phyloP scores from a whole-genome alignment of 78 protist genomes.

The Dictyostelium firmibasis region DNA sequence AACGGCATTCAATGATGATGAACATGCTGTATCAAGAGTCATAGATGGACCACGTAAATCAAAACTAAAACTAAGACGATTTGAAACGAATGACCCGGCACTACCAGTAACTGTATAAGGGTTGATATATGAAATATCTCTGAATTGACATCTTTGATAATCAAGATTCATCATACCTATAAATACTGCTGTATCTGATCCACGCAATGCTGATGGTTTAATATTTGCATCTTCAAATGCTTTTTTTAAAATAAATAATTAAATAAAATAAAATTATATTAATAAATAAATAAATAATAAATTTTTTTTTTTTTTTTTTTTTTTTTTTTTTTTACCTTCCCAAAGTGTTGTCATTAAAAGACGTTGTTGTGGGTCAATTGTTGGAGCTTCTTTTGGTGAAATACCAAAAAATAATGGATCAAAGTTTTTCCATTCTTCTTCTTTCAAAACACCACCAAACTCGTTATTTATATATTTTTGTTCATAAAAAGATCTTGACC shows the following conservation, averaged over 20 bases:
- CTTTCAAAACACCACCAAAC: slow-evolving; percentile 55
- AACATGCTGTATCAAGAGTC: slow-evolving; percentile 94
- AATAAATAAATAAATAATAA: too few relatives aligned
- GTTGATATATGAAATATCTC: neutral
- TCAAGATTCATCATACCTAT: slow-evolving; percentile 60
- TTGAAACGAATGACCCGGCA: slow-evolving; percentile 62
- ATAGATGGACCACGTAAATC: slow-evolving; percentile 91
- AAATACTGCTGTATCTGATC: slow-evolving; percentile 72
- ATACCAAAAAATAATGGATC: slow-evolving; percentile 78
- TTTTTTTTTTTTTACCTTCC: slow-evolving; percentile 8
- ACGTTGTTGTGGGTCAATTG: slow-evolving; percentile 90
- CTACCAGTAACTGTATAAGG: slow-evolving; percentile 67
- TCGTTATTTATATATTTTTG: slow-evolving; percentile 48
- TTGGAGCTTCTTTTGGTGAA: slow-evolving; percentile 76
- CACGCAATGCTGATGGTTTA: slow-evolving; percentile 38
- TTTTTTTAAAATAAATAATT: neutral
- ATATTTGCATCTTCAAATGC: slow-evolving; percentile 79
- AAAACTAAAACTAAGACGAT: slow-evolving; percentile 86
- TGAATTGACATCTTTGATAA: slow-evolving; percentile 11
- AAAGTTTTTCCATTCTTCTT: slow-evolving; percentile 40
- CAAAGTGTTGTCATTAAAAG: slow-evolving; percentile 58
- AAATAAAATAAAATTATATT: neutral
- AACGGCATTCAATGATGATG: slow-evolving; percentile 89
- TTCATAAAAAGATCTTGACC: slow-evolving; percentile 40
- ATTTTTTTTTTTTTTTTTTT: too few relatives aligned